A percentile compares a stretch with the other conserved stretches of the same genome.
These are phyloP conservation scores for Aspergillus arachidicola DNA, from an alignment of 2,329 filamentous ascomycete genomes.

Conservation along the genomic window DNA sequence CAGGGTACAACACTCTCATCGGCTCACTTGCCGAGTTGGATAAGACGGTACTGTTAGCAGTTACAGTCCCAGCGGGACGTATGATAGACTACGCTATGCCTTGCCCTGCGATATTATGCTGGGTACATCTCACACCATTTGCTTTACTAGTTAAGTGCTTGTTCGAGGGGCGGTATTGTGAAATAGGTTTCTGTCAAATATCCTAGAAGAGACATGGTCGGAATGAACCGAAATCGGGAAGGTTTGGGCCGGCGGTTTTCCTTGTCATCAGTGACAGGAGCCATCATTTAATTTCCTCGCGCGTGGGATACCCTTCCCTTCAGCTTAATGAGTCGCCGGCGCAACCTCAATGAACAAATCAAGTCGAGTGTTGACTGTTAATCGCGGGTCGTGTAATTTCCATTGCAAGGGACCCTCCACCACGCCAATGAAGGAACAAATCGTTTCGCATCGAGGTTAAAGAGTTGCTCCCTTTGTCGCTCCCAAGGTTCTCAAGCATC, in stretches of 20 bases:
- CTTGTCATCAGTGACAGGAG: background rate
- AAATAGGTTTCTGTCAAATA: background rate
- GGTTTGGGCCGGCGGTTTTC: background rate
- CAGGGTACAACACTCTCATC: background rate
- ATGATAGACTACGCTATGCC: background rate
- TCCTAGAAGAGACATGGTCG: background rate
- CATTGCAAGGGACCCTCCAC: background rate
- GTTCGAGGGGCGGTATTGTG: background rate
- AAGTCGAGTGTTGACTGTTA: background rate
- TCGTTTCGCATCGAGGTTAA: background rate
- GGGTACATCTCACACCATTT: background rate
- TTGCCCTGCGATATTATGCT: background rate
- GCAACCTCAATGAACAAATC: background rate
- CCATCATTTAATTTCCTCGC: background rate
- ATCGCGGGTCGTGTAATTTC: background rate
- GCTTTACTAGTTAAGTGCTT: background rate
- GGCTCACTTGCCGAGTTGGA: background rate
- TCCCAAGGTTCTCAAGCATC: slow-evolving; percentile 22
- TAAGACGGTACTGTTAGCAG: background rate
- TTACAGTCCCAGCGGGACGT: no score
- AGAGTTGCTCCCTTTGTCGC: background rate
- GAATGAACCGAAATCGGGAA: background rate
- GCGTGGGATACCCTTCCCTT: background rate
- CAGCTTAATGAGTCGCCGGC: background rate
- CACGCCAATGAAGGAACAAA: background rate